These are phyloP conservation scores for Phialocephala subalpina DNA, from an alignment of 2,329 filamentous ascomycete species.

Conservation along the genomic window DNA sequence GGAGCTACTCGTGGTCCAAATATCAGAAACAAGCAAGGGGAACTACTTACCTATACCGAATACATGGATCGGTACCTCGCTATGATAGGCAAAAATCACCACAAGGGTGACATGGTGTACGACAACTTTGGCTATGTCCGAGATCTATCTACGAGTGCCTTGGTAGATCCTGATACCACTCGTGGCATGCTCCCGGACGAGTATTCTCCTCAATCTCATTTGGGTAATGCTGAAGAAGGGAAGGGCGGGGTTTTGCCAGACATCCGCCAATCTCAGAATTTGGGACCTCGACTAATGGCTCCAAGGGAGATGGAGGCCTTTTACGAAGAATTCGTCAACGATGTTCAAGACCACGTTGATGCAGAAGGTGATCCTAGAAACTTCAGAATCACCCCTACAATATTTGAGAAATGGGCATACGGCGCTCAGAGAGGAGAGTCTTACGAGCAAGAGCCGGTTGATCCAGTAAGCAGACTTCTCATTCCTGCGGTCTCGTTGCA, in stretches of 20 bases:
- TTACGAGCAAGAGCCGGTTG: conserved; percentile 34
- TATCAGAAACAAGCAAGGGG: neutral
- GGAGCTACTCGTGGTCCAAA: neutral
- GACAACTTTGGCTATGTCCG: conserved; percentile 41
- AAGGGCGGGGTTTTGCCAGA: conserved; percentile 21
- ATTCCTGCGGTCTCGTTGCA: neutral
- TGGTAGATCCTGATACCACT: conserved; percentile 43
- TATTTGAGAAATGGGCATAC: conserved; percentile 51
- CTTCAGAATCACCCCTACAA: conserved; percentile 51
- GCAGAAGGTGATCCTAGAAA: conserved; percentile 49
- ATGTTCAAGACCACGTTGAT: conserved; percentile 51
- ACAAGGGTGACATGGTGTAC: conserved; percentile 33
- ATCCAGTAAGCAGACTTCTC: conserved; percentile 27
- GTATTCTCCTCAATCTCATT: conserved; percentile 6
- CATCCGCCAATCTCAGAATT: neutral
- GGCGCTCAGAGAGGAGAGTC: conserved; percentile 39
- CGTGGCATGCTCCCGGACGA: neutral
- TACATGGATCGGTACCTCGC: conserved; percentile 17
- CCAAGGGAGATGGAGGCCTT: conserved; percentile 30
- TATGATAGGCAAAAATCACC: conserved; percentile 30
- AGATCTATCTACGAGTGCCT: conserved; percentile 27
- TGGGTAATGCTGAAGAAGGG: neutral
- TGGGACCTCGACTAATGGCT: conserved; percentile 31
- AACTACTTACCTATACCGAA: conserved; percentile 24
- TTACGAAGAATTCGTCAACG: conserved; percentile 35